Evolutionary conservation across 768 basidiomycete genomes (phyloP).

Genomic region (Hysterangium stoloniferum): DNA sequence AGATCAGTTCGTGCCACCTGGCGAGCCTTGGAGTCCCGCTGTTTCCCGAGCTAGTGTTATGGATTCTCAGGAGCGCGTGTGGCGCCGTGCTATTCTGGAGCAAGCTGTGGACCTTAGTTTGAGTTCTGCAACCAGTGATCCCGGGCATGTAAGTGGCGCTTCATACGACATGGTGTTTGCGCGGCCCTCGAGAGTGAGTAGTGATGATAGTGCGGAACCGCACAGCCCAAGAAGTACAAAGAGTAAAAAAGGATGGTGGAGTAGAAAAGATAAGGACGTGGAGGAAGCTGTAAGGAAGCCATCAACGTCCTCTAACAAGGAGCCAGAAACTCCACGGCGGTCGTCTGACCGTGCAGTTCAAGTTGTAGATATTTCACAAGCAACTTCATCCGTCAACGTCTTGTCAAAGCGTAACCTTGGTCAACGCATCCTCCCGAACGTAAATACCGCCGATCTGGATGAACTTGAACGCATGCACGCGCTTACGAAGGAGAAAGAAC

Average conservation of each 20-base stretch:
- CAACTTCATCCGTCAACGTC: not conserved
- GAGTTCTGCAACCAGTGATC: slow-evolving; percentile 5
- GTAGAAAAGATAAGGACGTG: slow-evolving; percentile 3
- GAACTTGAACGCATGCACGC: slow-evolving; percentile 3
- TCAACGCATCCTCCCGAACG: slow-evolving; percentile 6
- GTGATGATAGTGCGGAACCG: not conserved
- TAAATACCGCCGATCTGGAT: slow-evolving; percentile 3
- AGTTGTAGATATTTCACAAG: not conserved
- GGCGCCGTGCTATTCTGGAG: slow-evolving; percentile 69
- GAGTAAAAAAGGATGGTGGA: slow-evolving; percentile 5
- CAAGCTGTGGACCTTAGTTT: slow-evolving; percentile 59
- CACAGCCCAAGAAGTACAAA: not conserved
- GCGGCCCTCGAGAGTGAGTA: not conserved
- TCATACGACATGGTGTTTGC: not conserved
- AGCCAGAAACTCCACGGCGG: not conserved
- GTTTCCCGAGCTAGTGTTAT: slow-evolving; percentile 14
- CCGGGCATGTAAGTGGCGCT: not conserved
- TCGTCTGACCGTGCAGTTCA: not conserved
- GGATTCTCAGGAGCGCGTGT: slow-evolving; percentile 52
- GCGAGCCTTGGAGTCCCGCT: slow-evolving; percentile 8
- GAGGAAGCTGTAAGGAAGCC: not conserved
- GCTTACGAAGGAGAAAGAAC: not conserved
- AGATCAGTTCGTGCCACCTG: slow-evolving; percentile 8
- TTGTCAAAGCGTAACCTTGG: not conserved
- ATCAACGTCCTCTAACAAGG: slow-evolving; percentile 10